Evolutionary conservation across 2,329 filamentous ascomycete genomes (phyloP), one percentile per base, ranked within the genome.

Genomic region (Epichloe glyceriae): DNA sequence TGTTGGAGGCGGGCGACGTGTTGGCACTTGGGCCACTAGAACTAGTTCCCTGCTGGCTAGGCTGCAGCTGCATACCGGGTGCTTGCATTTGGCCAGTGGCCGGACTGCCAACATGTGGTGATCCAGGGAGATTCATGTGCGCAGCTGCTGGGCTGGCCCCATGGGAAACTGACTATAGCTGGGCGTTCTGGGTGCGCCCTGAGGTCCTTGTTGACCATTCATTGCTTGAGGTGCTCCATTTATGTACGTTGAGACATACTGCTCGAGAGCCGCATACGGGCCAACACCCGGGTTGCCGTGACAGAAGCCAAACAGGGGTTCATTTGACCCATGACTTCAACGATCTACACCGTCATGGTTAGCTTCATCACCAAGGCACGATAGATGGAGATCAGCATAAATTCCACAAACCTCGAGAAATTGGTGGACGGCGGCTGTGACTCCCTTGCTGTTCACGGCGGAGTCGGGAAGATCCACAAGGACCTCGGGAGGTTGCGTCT

Each of bases 271-370:
- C 20, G 66, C 63, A 53, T 81, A 82, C 0, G 82, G 79, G 2
- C 73, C 69, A 2, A 82, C 63, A 7, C 68, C 68, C 2, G 76
- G 70, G 56, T 84, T 74, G 14, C 66, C 60, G 54, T 82, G 76
- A 44, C 72, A 79, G 57, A 73, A 83, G 47, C 63, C 65, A 62
- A 85, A 83, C 4, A 85, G 65, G 2, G 78, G 57, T 75, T 80
- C 80, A 83, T 83, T 60, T 82, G 78, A 52, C 78, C 77, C 70
- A 84, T 77, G 40, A 84, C 79, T 62, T 84, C 80, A 50, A 78
- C 77, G 61, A 83, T 75, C 78, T 82, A 60, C 34, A 55, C 4
- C 5, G 14, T 15, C 46, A 50, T 46, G 14, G 54, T 60, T 55
- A 63, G 56, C 46, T 35, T 20, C 1, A 46, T 43, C 47, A 22